A percentile compares a stretch with the other conserved stretches of the same genome.
Conservation (phyloP, 345 rosid genomes). For the Acer saccharum region DNA sequence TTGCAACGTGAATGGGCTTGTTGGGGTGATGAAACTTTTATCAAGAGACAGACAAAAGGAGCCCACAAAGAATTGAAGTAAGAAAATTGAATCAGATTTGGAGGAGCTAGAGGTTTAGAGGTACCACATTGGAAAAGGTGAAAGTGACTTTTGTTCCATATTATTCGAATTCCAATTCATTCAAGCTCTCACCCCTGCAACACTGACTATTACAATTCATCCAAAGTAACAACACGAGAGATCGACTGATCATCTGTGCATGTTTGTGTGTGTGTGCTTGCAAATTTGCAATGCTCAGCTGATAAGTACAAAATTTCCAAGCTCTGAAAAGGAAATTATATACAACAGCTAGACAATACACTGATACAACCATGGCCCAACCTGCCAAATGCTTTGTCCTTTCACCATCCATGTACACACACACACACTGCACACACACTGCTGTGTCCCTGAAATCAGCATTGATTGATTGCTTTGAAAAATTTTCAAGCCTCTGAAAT, state of each 20-base stretch:
- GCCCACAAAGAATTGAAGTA: slow-evolving; percentile 20
- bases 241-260: background rate
- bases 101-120: background rate
- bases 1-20: background rate
- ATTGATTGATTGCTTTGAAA: background rate
- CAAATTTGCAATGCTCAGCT: no score
- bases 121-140: slow-evolving; percentile 32
- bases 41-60: slow-evolving; percentile 11
- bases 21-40: background rate
- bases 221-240: background rate
- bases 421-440: no score
- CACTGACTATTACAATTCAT: slow-evolving; percentile 25
- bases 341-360: slow-evolving; percentile 14
- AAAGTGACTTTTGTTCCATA: slow-evolving; percentile 25
- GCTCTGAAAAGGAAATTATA: slow-evolving; percentile 5
- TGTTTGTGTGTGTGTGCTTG: background rate
- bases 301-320: slow-evolving; percentile 25
- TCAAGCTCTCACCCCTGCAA: slow-evolving; percentile 11
- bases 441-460: slow-evolving; percentile 15
- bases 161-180: background rate
- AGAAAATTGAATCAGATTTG: background rate
- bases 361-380: slow-evolving; percentile 21
- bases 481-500: slow-evolving; percentile 9
- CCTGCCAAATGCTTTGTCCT: slow-evolving; percentile 1
- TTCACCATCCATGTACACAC: slow-evolving; percentile 3